These are phyloP conservation scores for Rhodotorula sp. DNA, from an alignment of 1,284 basidiomycete species.

Conservation along the genomic window DNA sequence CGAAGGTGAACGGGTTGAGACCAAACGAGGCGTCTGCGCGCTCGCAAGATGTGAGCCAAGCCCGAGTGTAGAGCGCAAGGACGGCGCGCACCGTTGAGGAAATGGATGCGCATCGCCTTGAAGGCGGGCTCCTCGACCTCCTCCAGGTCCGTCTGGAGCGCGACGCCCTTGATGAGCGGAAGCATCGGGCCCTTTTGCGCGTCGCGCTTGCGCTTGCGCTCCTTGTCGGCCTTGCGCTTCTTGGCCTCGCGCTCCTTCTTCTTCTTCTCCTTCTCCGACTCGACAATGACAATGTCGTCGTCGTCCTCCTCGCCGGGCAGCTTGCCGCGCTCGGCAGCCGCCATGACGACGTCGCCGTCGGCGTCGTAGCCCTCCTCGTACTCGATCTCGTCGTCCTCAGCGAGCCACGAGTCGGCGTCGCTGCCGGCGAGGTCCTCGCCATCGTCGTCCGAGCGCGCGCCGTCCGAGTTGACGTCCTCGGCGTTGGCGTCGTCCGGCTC, in stretches of 20 bases:
- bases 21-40: constrained; percentile 68
- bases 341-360: constrained; percentile 52
- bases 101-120: constrained; percentile 66
- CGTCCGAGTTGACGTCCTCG: constrained; percentile 44
- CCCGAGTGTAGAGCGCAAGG: neutral
- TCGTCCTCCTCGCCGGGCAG: constrained; percentile 53
- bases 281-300: constrained; percentile 61
- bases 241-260: constrained; percentile 53
- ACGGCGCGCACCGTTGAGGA: constrained; percentile 68
- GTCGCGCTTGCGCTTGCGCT: constrained; percentile 32
- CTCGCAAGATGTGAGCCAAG: constrained; percentile 1
- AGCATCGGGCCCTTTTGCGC: constrained; percentile 59
- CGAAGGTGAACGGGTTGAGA: constrained; percentile 74
- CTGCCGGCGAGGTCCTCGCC: constrained; percentile 37
- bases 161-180: constrained; percentile 73
- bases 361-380: constrained; percentile 60
- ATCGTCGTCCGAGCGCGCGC: constrained; percentile 40
- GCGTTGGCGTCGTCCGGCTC: constrained; percentile 68
- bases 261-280: constrained; percentile 54
- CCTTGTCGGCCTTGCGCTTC: constrained; percentile 36
- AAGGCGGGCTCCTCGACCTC: constrained; percentile 66
- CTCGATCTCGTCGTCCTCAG: constrained; percentile 58
- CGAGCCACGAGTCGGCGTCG: constrained; percentile 52
- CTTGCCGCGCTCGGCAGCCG: constrained; percentile 53
- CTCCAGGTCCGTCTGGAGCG: constrained; percentile 67